phyloP scores from a whole-genome alignment of 1,284 basidiomycete species.

The Tylopilus sp. region DNA sequence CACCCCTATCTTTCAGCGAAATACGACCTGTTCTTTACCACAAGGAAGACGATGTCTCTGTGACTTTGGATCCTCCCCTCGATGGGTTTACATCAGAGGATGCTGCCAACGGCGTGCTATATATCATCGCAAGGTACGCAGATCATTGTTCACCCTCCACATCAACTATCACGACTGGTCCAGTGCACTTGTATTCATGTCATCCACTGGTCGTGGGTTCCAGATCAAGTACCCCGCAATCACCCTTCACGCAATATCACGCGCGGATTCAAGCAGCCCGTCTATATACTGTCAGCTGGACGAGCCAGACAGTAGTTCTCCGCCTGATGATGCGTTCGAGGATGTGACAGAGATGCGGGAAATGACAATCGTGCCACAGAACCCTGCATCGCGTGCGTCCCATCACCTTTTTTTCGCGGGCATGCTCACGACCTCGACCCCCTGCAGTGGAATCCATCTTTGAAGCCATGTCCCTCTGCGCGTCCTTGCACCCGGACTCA shows the following conservation, averaged over 20 bases:
- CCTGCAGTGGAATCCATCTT: slow-evolving; percentile 83
- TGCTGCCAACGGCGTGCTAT: slow-evolving; percentile 59
- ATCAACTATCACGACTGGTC: slow-evolving; percentile 21
- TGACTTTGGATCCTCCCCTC: slow-evolving; percentile 65
- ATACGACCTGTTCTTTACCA: slow-evolving; percentile 79
- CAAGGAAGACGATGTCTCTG: slow-evolving; percentile 63
- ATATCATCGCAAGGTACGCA: slow-evolving; percentile 75
- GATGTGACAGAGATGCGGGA: slow-evolving; percentile 64
- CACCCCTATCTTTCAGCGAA: slow-evolving; percentile 75
- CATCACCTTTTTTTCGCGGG: neutral
- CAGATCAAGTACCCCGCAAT: slow-evolving; percentile 80
- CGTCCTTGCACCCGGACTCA: slow-evolving; percentile 84
- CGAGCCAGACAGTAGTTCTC: slow-evolving; percentile 42
- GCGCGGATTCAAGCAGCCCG: slow-evolving; percentile 51
- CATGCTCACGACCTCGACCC: slow-evolving; percentile 1
- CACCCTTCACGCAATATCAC: slow-evolving; percentile 85
- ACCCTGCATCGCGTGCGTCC: slow-evolving; percentile 55
- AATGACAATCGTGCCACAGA: slow-evolving; percentile 66
- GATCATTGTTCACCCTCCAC: slow-evolving; percentile 23
- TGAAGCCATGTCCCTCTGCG: slow-evolving; percentile 83
- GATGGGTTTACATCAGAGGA: slow-evolving; percentile 52
- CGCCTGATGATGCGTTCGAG: slow-evolving; percentile 30
- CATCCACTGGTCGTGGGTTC: slow-evolving; percentile 64
- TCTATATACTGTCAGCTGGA: slow-evolving; percentile 90
- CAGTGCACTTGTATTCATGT: slow-evolving; percentile 78